Evolutionary conservation across 352 stramenopile species (phyloP), one percentile per base, ranked within the genome.

Genomic region (Phytophthora pisi): DNA sequence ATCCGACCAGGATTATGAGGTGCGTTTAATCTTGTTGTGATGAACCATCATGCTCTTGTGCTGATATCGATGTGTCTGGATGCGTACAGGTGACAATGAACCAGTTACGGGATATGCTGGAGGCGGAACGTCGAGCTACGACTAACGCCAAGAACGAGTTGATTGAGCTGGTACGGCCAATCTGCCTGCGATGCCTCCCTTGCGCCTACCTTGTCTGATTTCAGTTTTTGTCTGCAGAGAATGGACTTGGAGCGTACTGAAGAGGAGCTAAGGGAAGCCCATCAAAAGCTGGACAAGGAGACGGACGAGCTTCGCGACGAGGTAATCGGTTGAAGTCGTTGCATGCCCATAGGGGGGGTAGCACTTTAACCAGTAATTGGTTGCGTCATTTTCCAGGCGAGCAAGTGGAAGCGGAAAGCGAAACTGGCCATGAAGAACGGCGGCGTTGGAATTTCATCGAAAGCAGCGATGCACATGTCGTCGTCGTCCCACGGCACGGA

Each of bases 351-450:
- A 16, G 18, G 31, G 30, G 30, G 7, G 7, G 10, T 11, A 11
- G 30, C 7, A 9, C 30, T 34, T 34, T 61, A 20, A 72, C 26
- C 64, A 13, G 16, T 20, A 0, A 18, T 18, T 46, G 5, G 18
- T 28, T 43, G 18, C 30, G 5, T 70, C 64, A 65, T 72, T 43
- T 13, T 38, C 4, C 40, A 78, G 70, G 66, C 40, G 1, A 72
- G 68, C 16, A 88, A 86, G 45, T 93, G 83, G 83, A 93, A 90
- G 58, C 76, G 82, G 13, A 91, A 91, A 67, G 83, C 83, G 10
- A 93, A 91, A 61, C 58, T 86, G 26, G 77, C 72, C 18, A 68
- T 75, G 50, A 86, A 78, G 28, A 74, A 61, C n/a, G 71, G 34
- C 26, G 59, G 64, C 2, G 16, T 40, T 31, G 52, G 51, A 9